Conservation (phyloP, 2,329 filamentous ascomycete species). For the Ilyonectria mors-panacis region DNA sequence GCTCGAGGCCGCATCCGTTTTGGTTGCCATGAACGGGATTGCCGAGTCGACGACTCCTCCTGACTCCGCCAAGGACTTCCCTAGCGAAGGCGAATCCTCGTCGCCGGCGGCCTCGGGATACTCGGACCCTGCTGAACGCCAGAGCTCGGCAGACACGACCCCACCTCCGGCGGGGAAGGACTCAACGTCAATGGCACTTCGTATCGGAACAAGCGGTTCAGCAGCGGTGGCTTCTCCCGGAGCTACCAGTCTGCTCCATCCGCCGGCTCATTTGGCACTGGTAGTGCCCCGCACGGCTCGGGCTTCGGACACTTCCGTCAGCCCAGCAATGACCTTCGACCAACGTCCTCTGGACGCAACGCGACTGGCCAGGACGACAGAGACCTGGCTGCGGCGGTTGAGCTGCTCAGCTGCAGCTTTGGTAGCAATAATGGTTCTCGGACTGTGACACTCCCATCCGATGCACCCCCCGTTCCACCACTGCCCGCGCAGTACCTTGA, state of each 20-base stretch:
- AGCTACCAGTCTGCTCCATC: conserved; percentile 84
- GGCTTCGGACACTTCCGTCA: conserved; percentile 76
- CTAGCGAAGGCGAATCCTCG: conserved; percentile 85
- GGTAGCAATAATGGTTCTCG: conserved; percentile 80
- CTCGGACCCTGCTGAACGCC: conserved; percentile 82
- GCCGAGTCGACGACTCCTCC: conserved; percentile 71
- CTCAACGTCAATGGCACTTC: conserved; percentile 67
- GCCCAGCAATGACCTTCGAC: conserved; percentile 81
- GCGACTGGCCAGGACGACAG: conserved; percentile 85
- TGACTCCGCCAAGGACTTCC: conserved; percentile 76
- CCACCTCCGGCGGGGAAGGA: conserved; percentile 83
- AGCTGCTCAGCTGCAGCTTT: conserved; percentile 92
- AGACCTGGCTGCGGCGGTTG: conserved; percentile 90
- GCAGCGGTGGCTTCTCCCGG: conserved; percentile 74
- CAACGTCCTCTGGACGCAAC: conserved; percentile 84
- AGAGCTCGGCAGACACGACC: conserved; percentile 92
- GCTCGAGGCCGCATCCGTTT: conserved; percentile 94
- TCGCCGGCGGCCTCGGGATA: conserved; percentile 87
- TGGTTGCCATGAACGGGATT: conserved; percentile 86
- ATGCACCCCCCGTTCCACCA: conserved; percentile 89
- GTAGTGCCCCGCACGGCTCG: conserved; percentile 63
- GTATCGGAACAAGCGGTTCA: conserved; percentile 72
- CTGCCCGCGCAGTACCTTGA: conserved; percentile 86
- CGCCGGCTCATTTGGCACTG: conserved; percentile 64
- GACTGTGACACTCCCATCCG: conserved; percentile 73